Evolutionary conservation across 2,329 filamentous ascomycete species (phyloP), one percentile per base, ranked within the genome.

Genomic region (Epichloe amarillans): DNA sequence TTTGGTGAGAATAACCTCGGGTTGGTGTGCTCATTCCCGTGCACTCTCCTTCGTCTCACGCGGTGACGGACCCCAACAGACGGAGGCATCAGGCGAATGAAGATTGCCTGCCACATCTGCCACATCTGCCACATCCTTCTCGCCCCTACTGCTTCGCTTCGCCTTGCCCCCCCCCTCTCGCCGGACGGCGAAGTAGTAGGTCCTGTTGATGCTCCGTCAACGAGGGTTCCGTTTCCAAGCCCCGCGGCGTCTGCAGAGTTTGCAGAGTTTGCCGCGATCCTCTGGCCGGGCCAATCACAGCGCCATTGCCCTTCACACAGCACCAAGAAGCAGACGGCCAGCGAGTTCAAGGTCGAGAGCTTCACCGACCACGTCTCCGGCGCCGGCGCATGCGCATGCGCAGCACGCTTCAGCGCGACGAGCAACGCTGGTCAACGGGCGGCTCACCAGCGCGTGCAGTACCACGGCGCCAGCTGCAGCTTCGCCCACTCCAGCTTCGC

Each of bases 281-380:
- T 41, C 39, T 15, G 17, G n/a, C 43, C 12, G 41, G 51, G 47
- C 56, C 55, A 56, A 54, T 58, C 51, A 51, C 45, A 35, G 49
- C 46, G 7, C 33, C 41, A 40, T 23, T 35, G 36, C 23, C 17
- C 47, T 36, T 51, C 51, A 43, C 39, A 37, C 50, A 33, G 44
- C 26, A 42, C 7, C 43, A 21, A n/a, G 26, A 21, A n/a, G 26
- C 14, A 23, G 41, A 33, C 37, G 3, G 15, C 15, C 26, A n/a
- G 12, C 43, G 15, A 17, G 49, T 26, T 33, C 12, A 17, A 41
- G 26, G 30, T 33, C 47, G 26, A 42, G 47, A 14, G 3, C 35
- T n/a, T n/a, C 39, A 26, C 19, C 39, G 23, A 11, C 23, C 6
- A 19, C 38, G 38, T 17, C 37, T 15, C 14, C 26, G 12, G 17